Evolutionary conservation across 352 stramenopile genomes (phyloP), one percentile per base, ranked within the genome.

Genomic region (Phytophthora sansomeana): DNA sequence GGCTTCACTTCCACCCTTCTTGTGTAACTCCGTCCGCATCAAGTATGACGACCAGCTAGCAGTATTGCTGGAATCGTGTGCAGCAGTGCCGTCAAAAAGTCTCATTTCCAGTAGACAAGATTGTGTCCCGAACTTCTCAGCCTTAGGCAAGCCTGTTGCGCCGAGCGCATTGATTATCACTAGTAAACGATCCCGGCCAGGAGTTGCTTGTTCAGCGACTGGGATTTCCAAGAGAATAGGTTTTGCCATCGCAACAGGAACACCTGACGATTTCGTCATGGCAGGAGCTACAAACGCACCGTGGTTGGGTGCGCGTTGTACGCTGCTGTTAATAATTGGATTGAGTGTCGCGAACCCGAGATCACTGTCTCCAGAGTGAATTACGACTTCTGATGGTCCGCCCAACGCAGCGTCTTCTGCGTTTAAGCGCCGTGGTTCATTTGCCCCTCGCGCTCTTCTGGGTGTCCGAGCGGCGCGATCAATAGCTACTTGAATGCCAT

Each of bases 1-100:
- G 9, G 87, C 85, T 43, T 96, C 85, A 29, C 81, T 91, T 4
- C 87, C 85, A 11, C 87, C 81, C 62, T 94, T 94, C 73, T 92
- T 93, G 71, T 92, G 84, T 17, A 92, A 33, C 13, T 70, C 67
- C 11, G 87, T 93, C 19, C 82, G 75, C 53, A 91, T 69, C 48
- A 77, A 67, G 9, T 65, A 75, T 6, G 59, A 74, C 4, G 68
- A 59, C 11, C 41, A 59, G 9, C 10, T 59, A 53, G 30, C 13
- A 35, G 21, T 16, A 30, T 46, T 35, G 19, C 26, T 69, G 19
- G 51, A 57, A 28, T 70, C 52, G 16, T 64, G 43, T 0, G 33
- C 62, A 32, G 41, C 52, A 13, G 33, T 51, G 2, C 65, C 55
- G 54, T 66, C 53, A 26, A 70, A 75, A 35, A 93, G 24, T 19